These are phyloP conservation scores for Stephania japonica DNA, from an alignment of 164 flowering plant genomes.

Conservation along the genomic window DNA sequence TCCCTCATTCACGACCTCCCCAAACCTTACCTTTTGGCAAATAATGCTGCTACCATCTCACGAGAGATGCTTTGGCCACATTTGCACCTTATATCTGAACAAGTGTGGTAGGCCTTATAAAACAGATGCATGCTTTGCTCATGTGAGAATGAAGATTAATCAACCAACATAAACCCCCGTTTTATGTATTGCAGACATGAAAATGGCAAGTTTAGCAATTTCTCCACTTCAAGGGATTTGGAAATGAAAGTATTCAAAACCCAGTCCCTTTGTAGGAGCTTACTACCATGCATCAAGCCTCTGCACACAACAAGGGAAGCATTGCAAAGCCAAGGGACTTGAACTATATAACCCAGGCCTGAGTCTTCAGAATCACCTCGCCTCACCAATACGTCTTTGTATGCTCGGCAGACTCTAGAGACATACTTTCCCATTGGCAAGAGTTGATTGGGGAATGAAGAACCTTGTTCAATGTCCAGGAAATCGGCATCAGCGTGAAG, in stretches of 20 bases:
- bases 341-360: conserved; percentile 55
- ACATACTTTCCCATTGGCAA: conserved; percentile 68
- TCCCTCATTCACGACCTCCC: no score
- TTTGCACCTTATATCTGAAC: no score
- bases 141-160: conserved; percentile 15
- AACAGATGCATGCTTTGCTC: not conserved
- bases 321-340: conserved; percentile 81
- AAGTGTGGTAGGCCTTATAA: no score
- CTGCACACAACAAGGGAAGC: conserved; percentile 64
- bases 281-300: conserved; percentile 31
- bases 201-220: conserved; percentile 56
- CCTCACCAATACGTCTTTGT: conserved; percentile 47
- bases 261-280: conserved; percentile 23
- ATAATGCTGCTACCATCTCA: no score
- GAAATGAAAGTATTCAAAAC: conserved; percentile 39
- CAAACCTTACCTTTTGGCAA: no score
- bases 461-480: conserved; percentile 16
- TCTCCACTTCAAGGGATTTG: conserved; percentile 52
- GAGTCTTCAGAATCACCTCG: conserved; percentile 3
- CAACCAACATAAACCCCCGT: conserved; percentile 42
- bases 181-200: conserved; percentile 42
- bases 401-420: conserved; percentile 52
- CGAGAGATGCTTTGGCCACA: no score
- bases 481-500: conserved; percentile 69
- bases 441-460: conserved; percentile 20